Evolutionary conservation across 768 basidiomycete species (phyloP).

Genomic region (Pleurotus salmoneostramineus): DNA sequence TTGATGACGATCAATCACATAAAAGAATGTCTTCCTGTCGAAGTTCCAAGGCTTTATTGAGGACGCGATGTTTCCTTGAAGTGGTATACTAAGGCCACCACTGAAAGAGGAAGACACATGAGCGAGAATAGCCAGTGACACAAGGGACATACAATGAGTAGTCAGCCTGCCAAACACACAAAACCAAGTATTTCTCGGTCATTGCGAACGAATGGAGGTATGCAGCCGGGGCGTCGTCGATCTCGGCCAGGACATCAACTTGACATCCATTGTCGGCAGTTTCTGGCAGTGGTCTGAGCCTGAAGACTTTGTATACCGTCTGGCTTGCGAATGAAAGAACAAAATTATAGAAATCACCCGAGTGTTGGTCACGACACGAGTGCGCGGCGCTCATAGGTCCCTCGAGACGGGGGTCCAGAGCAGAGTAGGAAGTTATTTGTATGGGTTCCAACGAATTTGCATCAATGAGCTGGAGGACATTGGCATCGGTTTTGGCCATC

Average conservation of each 20-base stretch:
- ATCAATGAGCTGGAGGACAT: conserved; percentile 26
- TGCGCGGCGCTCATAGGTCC: conserved; percentile 27
- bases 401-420: conserved; percentile 26
- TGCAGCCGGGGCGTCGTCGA: conserved; percentile 31
- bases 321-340: conserved; percentile 22
- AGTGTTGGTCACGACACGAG: conserved; percentile 26
- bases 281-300: conserved; percentile 15
- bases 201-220: conserved; percentile 34
- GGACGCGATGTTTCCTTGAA: conserved; percentile 27
- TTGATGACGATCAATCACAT: conserved; percentile 30
- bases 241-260: conserved; percentile 27
- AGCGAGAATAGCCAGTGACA: too few relatives aligned
- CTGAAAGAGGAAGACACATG: background rate
- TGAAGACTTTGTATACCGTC: conserved; percentile 28
- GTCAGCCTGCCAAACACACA: conserved; percentile 30
- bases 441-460: conserved; percentile 33
- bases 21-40: conserved; percentile 25
- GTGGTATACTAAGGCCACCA: conserved; percentile 18
- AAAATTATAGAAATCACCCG: conserved; percentile 33
- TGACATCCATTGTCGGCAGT: conserved; percentile 7
- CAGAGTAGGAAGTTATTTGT: conserved; percentile 20
- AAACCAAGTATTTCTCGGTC: conserved; percentile 31
- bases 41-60: conserved; percentile 27
- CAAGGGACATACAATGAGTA: background rate
- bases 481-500: conserved; percentile 26